Percentiles rank a stretch among this genome's conserved stretches.
phyloP scores from a whole-genome alignment of 176 grass and related monocot genomes.

The Eremochloa ophiuroides region DNA sequence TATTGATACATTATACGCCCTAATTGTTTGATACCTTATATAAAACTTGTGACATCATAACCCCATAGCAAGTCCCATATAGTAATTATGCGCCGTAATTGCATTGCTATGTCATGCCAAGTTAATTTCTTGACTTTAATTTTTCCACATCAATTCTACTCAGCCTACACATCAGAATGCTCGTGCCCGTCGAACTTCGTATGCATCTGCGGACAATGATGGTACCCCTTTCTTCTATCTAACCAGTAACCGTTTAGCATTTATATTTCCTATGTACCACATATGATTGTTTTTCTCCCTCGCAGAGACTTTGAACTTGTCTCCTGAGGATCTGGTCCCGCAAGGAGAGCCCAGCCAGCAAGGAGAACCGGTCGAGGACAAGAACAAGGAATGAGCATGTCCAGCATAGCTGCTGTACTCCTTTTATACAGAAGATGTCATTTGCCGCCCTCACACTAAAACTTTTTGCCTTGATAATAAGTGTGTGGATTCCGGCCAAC shows the following conservation, averaged over 20 bases:
- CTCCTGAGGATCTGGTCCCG: constrained; percentile 50
- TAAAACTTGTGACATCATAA: background rate
- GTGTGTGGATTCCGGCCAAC: background rate
- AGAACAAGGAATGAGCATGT: constrained; percentile 43
- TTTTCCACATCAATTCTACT: background rate
- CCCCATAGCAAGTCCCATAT: background rate
- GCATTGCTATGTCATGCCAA: constrained; percentile 15
- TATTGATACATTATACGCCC: background rate
- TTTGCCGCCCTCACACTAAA: background rate
- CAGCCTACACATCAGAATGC: constrained; percentile 81
- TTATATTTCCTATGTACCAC: background rate
- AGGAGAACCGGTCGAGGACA: constrained; percentile 37
- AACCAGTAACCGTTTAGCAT: background rate
- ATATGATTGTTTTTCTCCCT: background rate
- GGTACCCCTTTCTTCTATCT: constrained; percentile 25
- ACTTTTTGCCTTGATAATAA: constrained; percentile 21
- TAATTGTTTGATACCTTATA: background rate
- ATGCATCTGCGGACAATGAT: constrained; percentile 78
- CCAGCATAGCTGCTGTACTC: background rate
- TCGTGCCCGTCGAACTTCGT: constrained; percentile 50
- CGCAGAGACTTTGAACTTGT: constrained; percentile 32
- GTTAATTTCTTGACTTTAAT: constrained; percentile 10
- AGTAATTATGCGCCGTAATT: background rate
- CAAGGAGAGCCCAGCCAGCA: too few species aligned
- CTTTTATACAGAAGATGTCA: background rate